Evolutionary conservation across 495 filamentous ascomycete species (phyloP).

Genomic region (Podospora didyma): DNA sequence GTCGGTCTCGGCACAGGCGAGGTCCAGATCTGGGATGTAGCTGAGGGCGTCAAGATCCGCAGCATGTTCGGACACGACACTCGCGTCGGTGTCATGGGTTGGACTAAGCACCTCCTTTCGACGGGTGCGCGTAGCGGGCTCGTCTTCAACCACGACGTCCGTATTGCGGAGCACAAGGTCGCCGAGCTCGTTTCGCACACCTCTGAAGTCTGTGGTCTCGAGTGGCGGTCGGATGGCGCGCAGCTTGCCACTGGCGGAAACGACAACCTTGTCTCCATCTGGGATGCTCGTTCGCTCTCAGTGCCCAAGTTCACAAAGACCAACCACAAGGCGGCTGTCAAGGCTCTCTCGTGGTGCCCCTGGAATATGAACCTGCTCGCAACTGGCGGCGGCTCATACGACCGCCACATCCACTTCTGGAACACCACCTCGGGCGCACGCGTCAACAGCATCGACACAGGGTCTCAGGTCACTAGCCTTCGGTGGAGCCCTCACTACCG

Average conservation of each 20-base stretch:
- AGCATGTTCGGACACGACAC: constrained; percentile 98
- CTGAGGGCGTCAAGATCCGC: constrained; percentile 89
- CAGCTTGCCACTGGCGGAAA: constrained; percentile 97
- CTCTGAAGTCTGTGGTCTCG: constrained; percentile 94
- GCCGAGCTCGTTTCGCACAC: constrained; percentile 96
- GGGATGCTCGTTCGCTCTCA: constrained; percentile 88
- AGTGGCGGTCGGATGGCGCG: constrained; percentile 93
- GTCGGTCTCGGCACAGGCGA: constrained; percentile 94
- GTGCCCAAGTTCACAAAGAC: constrained; percentile 99
- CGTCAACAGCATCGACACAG: constrained; percentile 98
- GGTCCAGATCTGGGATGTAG: constrained; percentile 98
- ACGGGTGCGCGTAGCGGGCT: constrained; percentile 90
- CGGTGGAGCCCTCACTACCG: constrained; percentile 95
- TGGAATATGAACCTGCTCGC: constrained; percentile 97
- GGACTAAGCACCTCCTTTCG: constrained; percentile 95
- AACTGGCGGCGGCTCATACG: constrained; percentile 93
- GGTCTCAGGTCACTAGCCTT: constrained; percentile 91
- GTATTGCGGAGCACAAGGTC: constrained; percentile 94
- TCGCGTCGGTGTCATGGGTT: constrained; percentile 95
- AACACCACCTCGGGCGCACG: constrained; percentile 95
- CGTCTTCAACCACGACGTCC: constrained; percentile 99
- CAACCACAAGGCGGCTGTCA: constrained; percentile 97
- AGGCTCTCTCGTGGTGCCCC: constrained; percentile 97
- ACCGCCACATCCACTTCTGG: constrained; percentile 99
- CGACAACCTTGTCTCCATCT: constrained; percentile 97